Evolutionary conservation across 352 stramenopile genomes (phyloP), one percentile per base, ranked within the genome.

Genomic region (Globisporangium cederbergense): DNA sequence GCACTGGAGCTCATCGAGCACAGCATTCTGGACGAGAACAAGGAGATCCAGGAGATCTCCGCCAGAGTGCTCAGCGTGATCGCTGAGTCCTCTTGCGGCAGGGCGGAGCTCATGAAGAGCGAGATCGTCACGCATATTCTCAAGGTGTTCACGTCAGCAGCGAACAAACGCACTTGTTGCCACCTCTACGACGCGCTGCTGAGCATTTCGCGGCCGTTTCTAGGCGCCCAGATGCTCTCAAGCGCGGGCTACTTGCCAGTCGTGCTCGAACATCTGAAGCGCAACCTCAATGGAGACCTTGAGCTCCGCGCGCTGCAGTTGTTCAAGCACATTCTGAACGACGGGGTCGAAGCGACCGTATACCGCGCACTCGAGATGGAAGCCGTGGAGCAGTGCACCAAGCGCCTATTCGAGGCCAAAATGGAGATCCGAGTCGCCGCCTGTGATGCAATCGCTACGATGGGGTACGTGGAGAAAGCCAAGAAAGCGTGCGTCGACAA

Each of bases 261-360:
- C 20, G 72, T 91, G 6, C 53, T 93, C 0, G 77, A 72, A 2
- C 83, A 91, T 38, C 70, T 91, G 40, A 78, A 78, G 66, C 72
- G 62, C 34, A 49, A 56, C 22, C 13, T 74, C 11, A 51, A 55
- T 25, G 53, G 63, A 28, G 65, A 76, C 1, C 60, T 91, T 16
- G 71, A 79, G 11, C 60, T 89, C 16, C 76, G 77, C 42, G 77
- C 76, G 18, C 71, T 93, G 20, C 70, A 81, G 25, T 64, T 93
- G 30, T 72, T 93, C 18, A 88, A 88, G 52, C 71, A 85, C 20
- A 25, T 90, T 14, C 45, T 90, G 52, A 93, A 93, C 60, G 84
- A 93, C 62, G 80, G 80, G 46, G 67, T 76, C 0, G 73, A 82
- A 53, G 50, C 53, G 46, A 91, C 82, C 2, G 77, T 67, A 20